These are phyloP conservation scores for Boletellus dicymbophilus DNA, from an alignment of 1,284 basidiomycete genomes.

Conservation along the genomic window DNA sequence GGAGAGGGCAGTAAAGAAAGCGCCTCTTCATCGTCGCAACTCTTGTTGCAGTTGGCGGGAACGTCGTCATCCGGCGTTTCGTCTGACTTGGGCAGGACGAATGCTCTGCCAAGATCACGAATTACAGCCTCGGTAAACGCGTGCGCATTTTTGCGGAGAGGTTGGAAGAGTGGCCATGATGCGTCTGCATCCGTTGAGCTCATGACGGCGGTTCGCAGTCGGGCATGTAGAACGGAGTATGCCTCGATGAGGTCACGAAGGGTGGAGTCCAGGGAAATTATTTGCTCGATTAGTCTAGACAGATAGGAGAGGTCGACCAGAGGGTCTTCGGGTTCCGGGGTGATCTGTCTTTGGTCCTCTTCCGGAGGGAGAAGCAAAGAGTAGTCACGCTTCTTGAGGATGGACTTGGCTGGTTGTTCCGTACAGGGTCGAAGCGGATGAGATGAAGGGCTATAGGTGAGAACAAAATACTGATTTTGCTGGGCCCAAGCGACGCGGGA, in stretches of 20 bases:
- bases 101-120: conserved; percentile 63
- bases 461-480: conserved; percentile 52
- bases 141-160: conserved; percentile 53
- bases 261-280: conserved; percentile 49
- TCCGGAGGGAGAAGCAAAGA: conserved; percentile 38
- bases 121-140: conserved; percentile 54
- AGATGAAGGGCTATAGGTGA: conserved; percentile 39
- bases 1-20: conserved; percentile 51
- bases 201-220: conserved; percentile 53
- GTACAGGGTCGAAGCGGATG: conserved; percentile 38
- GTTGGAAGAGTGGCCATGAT: conserved; percentile 71
- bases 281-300: conserved; percentile 55
- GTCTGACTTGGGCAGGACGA: conserved; percentile 53
- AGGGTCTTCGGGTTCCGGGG: conserved; percentile 71
- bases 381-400: conserved; percentile 54
- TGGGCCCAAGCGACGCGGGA: conserved; percentile 62
- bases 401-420: conserved; percentile 54
- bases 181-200: conserved; percentile 53
- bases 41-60: conserved; percentile 20
- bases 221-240: conserved; percentile 66
- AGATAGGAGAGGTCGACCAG: conserved; percentile 65
- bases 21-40: conserved; percentile 28
- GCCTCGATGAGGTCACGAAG: conserved; percentile 66
- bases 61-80: conserved; percentile 29
- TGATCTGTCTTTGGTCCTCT: conserved; percentile 57